These are phyloP conservation scores for Pedinophyceae sp. DNA, from an alignment of 139 green algal genomes.

Conservation along the genomic window DNA sequence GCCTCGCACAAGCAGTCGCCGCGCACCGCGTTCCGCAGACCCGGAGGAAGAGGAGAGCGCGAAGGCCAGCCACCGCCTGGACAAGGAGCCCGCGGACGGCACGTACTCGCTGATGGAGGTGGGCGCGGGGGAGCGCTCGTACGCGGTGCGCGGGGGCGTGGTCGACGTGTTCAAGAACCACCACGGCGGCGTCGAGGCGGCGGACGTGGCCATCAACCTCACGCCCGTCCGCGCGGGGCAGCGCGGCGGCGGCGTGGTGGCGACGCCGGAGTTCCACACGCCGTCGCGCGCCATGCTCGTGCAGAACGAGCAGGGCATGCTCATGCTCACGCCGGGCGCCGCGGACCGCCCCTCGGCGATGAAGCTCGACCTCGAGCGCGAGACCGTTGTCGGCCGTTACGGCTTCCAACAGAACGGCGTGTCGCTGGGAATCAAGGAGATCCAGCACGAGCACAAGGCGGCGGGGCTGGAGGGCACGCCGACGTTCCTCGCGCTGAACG, in stretches of 20 bases:
- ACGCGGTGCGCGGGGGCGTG: neutral
- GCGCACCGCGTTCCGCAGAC: no score
- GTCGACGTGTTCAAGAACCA: neutral
- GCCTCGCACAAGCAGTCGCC: no score
- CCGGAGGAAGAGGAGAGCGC: no score
- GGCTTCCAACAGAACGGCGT: neutral
- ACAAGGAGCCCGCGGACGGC: neutral
- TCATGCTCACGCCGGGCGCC: neutral
- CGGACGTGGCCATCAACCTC: neutral
- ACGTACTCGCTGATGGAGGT: neutral
- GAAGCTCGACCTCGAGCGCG: neutral
- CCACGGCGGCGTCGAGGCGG: neutral
- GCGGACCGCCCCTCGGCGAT: neutral
- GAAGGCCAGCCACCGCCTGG: neutral
- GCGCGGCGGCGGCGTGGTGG: no score
- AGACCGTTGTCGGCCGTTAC: neutral
- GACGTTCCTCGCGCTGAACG: neutral
- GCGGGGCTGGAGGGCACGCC: neutral
- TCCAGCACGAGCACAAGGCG: neutral
- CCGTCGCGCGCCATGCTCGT: no score
- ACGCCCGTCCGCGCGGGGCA: neutral
- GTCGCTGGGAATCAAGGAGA: neutral
- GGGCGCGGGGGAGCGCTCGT: neutral
- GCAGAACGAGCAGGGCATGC: no score
- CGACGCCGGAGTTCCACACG: no score